phyloP scores from a whole-genome alignment of 106 monocot genomes.

The Acanthochlamys bracteata region DNA sequence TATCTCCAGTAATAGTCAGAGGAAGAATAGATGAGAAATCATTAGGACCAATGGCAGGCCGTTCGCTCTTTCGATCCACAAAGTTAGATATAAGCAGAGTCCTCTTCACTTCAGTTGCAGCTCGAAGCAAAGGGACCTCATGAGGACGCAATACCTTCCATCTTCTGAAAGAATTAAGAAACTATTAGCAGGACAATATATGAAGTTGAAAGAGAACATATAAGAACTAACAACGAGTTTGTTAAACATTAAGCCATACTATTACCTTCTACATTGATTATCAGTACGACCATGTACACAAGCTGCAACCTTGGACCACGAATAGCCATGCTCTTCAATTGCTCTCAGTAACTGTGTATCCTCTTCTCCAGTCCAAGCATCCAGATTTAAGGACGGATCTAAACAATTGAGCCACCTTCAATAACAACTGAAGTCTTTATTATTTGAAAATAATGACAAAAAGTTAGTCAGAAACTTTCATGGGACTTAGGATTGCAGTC shows the following conservation, averaged over 20 bases:
- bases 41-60: conserved; percentile 71
- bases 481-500: too few species aligned
- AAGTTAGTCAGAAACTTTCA: too few species aligned
- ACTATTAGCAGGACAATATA: background rate
- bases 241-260: too few species aligned
- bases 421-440: conserved; percentile 2
- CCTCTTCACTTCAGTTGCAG: conserved; percentile 49
- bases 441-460: too few species aligned
- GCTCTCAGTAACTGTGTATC: conserved; percentile 64
- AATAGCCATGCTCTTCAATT: conserved; percentile 50
- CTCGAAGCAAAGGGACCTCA: conserved; percentile 48
- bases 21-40: conserved; percentile 43
- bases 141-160: conserved; percentile 76
- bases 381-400: conserved; percentile 68
- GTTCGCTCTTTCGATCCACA: conserved; percentile 71
- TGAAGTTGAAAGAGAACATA: too few species aligned
- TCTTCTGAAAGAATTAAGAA: conserved; percentile 40
- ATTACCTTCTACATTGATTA: conserved; percentile 83
- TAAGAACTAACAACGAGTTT: too few species aligned
- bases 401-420: conserved; percentile 91
- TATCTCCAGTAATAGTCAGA: conserved; percentile 10
- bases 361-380: conserved; percentile 82
- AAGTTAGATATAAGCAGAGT: conserved; percentile 82
- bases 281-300: conserved; percentile 76
- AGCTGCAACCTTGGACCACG: conserved; percentile 79